Evolutionary conservation across 768 basidiomycete species (phyloP).

Genomic region (Suillus tomentosus): DNA sequence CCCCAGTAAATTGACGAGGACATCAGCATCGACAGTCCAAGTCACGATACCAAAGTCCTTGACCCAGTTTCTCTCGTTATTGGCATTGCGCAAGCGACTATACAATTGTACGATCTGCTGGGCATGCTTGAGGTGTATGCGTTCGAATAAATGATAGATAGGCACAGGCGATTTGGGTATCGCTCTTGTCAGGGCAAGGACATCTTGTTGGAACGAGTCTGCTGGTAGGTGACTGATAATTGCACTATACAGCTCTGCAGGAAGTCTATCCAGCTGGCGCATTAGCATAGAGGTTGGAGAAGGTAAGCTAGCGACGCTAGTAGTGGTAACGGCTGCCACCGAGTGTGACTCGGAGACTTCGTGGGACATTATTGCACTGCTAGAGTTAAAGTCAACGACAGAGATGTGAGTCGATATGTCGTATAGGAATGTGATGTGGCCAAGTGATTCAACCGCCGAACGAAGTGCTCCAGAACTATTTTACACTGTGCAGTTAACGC

Average conservation of each 20-base stretch:
- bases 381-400: neutral
- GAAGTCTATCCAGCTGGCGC: conserved; percentile 41
- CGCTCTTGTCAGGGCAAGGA: conserved; percentile 61
- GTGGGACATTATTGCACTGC: neutral
- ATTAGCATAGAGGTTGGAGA: neutral
- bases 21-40: conserved; percentile 76
- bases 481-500: neutral
- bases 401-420: neutral
- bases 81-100: conserved; percentile 47
- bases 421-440: neutral
- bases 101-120: conserved; percentile 61
- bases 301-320: neutral
- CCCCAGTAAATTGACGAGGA: conserved; percentile 67
- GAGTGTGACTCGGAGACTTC: neutral
- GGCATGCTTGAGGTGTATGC: conserved; percentile 50
- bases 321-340: neutral
- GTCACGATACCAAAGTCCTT: conserved; percentile 53
- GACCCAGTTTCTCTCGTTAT: conserved; percentile 42
- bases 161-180: conserved; percentile 65
- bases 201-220: conserved; percentile 48
- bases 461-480: neutral
- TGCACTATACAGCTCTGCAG: conserved; percentile 64
- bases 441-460: neutral
- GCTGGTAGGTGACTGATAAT: conserved; percentile 57
- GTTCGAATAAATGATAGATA: conserved; percentile 55